Percentiles rank a stretch among this genome's conserved stretches.
phyloP scores from a whole-genome alignment of 257 asterid species.

The Ophiorrhiza pumila region DNA sequence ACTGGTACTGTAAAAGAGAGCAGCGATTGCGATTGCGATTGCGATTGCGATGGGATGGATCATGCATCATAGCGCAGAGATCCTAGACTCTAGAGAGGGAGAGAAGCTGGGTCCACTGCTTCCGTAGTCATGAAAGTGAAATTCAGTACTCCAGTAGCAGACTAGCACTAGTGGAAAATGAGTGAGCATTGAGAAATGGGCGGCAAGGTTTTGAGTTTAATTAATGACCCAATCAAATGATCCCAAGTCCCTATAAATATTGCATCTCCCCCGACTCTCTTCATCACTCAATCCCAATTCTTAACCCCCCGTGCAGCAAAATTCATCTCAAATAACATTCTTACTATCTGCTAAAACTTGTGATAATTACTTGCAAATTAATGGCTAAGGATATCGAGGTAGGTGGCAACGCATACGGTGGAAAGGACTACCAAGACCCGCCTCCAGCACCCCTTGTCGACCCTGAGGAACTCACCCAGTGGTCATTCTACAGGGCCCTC shows the following conservation, averaged over 20 bases:
- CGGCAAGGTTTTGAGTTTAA: slow-evolving; percentile 28
- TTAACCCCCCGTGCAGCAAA: neutral
- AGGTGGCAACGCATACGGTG: slow-evolving; percentile 39
- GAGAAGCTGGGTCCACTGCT: neutral
- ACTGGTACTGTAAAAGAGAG: no score
- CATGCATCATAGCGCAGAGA: no score
- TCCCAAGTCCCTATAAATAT: slow-evolving; percentile 35
- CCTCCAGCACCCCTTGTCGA: slow-evolving; percentile 62
- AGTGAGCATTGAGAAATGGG: slow-evolving; percentile 22
- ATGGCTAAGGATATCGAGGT: slow-evolving; percentile 58
- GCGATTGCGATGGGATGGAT: no score
- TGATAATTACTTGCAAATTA: no score
- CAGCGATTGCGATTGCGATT: no score
- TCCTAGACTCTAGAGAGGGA: no score
- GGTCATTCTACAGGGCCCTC: slow-evolving; percentile 71
- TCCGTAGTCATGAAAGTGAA: slow-evolving; percentile 2
- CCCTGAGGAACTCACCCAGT: slow-evolving; percentile 48
- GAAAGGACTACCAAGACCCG: slow-evolving; percentile 68
- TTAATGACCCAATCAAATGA: slow-evolving; percentile 6
- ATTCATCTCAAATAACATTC: no score
- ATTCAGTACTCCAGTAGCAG: neutral
- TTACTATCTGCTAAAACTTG: no score
- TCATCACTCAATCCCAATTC: slow-evolving; percentile 8
- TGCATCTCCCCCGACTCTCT: neutral
- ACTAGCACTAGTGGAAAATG: neutral